Conservation (phyloP, 116 monocot species). For the Iris pallida region DNA sequence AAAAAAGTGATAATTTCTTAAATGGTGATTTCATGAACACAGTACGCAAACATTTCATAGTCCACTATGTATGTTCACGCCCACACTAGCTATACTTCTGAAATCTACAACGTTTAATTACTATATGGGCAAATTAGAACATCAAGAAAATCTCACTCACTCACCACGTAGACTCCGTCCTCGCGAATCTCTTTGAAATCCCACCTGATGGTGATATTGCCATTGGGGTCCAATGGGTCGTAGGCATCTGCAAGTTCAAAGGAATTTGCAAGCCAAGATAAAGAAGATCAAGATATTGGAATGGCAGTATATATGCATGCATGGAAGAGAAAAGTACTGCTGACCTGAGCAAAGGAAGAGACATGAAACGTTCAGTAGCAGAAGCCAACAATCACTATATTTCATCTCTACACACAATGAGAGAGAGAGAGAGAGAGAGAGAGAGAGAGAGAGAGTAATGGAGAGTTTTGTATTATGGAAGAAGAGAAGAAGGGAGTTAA, state of each 20-base stretch:
- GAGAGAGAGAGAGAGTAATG: too few species aligned
- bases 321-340: neutral
- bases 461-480: too few species aligned
- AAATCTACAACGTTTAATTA: too few species aligned
- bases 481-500: too few species aligned
- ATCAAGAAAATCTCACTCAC: neutral
- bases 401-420: neutral
- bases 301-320: neutral
- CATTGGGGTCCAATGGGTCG: constrained; percentile 38
- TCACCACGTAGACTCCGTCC: constrained; percentile 13
- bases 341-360: neutral
- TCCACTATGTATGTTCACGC: too few species aligned
- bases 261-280: neutral
- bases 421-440: too few species aligned
- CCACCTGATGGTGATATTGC: constrained; percentile 48
- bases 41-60: neutral
- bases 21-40: neutral
- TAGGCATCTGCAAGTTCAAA: constrained; percentile 19
- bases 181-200: constrained; percentile 25
- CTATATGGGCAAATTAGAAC: neutral
- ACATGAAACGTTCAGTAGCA: neutral
- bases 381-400: neutral
- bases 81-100: too few species aligned
- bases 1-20: neutral
- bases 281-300: neutral